Evolutionary conservation across 768 basidiomycete genomes (phyloP).

Genomic region (Auricularia cornea): DNA sequence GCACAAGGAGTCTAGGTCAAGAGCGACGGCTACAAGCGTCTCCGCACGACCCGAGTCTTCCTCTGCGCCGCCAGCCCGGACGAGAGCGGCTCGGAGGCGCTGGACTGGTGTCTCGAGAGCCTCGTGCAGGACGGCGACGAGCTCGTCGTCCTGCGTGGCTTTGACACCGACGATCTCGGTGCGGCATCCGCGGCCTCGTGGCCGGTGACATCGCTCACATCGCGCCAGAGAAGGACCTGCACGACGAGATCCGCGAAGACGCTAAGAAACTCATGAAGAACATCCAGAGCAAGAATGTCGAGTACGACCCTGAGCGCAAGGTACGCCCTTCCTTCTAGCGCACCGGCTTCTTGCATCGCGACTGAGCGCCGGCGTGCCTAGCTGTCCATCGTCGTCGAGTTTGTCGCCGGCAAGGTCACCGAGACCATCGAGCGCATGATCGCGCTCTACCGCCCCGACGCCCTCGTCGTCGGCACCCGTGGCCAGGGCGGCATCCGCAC

Average conservation of each 20-base stretch:
- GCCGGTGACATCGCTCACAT: neutral
- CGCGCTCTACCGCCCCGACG: constrained; percentile 84
- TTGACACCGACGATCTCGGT: constrained; percentile 83
- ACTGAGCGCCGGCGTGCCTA: constrained; percentile 17
- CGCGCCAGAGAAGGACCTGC: constrained; percentile 55
- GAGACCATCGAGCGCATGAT: constrained; percentile 88
- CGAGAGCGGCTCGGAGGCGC: constrained; percentile 78
- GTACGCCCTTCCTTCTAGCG: constrained; percentile 26
- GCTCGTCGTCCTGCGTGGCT: constrained; percentile 81
- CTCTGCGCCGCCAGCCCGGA: constrained; percentile 83
- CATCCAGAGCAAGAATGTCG: constrained; percentile 74
- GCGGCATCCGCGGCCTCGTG: constrained; percentile 14
- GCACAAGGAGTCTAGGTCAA: constrained; percentile 42
- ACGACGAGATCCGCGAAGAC: constrained; percentile 71
- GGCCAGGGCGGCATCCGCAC: constrained; percentile 53
- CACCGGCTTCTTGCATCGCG: neutral
- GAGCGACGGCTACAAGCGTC: constrained; percentile 69
- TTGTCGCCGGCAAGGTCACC: constrained; percentile 84
- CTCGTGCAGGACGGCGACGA: constrained; percentile 88
- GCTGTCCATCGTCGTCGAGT: constrained; percentile 89
- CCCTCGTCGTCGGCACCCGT: constrained; percentile 86
- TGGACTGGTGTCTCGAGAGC: constrained; percentile 87
- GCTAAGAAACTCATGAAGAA: constrained; percentile 72
- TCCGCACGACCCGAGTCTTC: constrained; percentile 74
- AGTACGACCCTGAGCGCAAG: constrained; percentile 70